phyloP scores from a whole-genome alignment of 202 grass and related monocot genomes.

The Digitaria exilis region DNA sequence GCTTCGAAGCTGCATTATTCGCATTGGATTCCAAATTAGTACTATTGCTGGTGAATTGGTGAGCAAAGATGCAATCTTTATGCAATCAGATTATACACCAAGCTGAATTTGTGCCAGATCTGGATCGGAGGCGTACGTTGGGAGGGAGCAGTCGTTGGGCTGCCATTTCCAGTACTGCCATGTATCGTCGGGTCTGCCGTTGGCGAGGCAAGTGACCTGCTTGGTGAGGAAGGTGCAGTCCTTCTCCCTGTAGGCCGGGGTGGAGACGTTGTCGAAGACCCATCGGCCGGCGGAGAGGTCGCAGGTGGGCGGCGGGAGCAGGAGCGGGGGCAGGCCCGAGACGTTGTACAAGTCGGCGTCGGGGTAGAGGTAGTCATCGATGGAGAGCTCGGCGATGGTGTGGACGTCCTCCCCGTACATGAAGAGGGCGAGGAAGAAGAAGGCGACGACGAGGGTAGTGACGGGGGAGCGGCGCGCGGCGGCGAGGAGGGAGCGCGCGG shows the following conservation, averaged over 20 bases:
- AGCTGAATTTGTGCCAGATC: slow-evolving; percentile 18
- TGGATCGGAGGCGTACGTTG: slow-evolving; percentile 56
- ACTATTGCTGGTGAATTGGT: background rate
- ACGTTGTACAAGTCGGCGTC: slow-evolving; percentile 45
- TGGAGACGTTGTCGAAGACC: slow-evolving; percentile 71
- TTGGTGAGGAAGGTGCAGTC: slow-evolving; percentile 65
- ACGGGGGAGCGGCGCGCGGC: slow-evolving; percentile 38
- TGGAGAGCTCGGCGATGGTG: slow-evolving; percentile 66
- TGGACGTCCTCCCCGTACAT: slow-evolving; percentile 82
- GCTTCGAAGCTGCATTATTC: slow-evolving; percentile 69
- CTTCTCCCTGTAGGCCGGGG: slow-evolving; percentile 69
- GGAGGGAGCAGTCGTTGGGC: slow-evolving; percentile 76
- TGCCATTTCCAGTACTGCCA: slow-evolving; percentile 97
- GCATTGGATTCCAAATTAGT: background rate
- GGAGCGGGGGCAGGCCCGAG: slow-evolving; percentile 19
- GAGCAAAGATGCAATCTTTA: background rate
- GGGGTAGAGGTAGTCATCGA: slow-evolving; percentile 61
- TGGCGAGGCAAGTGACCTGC: slow-evolving; percentile 82
- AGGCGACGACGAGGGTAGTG: slow-evolving; percentile 41
- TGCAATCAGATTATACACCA: background rate
- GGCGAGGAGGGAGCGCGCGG: slow-evolving; percentile 10
- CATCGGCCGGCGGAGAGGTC: slow-evolving; percentile 63
- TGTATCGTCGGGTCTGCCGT: slow-evolving; percentile 61
- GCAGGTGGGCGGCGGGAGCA: slow-evolving; percentile 57
- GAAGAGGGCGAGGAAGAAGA: slow-evolving; percentile 72